A percentile compares a stretch with the other conserved stretches of the same genome.
phyloP scores from a whole-genome alignment of 352 stramenopile genomes.

The Phytophthora pini region DNA sequence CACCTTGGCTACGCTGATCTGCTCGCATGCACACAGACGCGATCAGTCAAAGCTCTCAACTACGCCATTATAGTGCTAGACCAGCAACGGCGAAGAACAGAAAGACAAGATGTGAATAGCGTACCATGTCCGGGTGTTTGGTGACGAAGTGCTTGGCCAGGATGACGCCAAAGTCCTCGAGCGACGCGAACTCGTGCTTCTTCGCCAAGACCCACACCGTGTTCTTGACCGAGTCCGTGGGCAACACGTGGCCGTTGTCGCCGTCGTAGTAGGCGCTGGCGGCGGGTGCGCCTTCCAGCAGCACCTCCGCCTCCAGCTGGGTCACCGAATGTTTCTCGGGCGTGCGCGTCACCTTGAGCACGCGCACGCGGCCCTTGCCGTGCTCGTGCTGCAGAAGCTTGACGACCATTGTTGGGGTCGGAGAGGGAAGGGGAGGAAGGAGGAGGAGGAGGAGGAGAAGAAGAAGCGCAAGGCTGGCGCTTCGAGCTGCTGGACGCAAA shows the following conservation, averaged over 20 bases:
- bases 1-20: constrained; percentile 79
- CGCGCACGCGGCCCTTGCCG: constrained; percentile 87
- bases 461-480: not conserved
- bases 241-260: constrained; percentile 86
- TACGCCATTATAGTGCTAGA: too few relatives aligned
- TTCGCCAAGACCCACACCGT: constrained; percentile 90
- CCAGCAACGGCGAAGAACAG: not conserved
- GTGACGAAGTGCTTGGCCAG: constrained; percentile 89
- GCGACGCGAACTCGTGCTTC: constrained; percentile 86
- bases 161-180: constrained; percentile 90
- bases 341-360: constrained; percentile 87
- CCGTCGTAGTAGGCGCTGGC: constrained; percentile 83
- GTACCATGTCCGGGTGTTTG: constrained; percentile 79
- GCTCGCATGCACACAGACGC: not conserved
- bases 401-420: constrained; percentile 55
- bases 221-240: constrained; percentile 93
- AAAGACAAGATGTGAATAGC: constrained; percentile 6
- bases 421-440: too few relatives aligned
- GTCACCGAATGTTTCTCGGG: constrained; percentile 78
- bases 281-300: constrained; percentile 81
- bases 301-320: constrained; percentile 85
- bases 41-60: too few relatives aligned
- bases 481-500: constrained; percentile 41
- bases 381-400: constrained; percentile 79
- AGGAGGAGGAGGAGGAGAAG: not conserved